These are phyloP conservation scores for Anisodus acutangulus DNA, from an alignment of 257 asterid genomes.

Conservation along the genomic window DNA sequence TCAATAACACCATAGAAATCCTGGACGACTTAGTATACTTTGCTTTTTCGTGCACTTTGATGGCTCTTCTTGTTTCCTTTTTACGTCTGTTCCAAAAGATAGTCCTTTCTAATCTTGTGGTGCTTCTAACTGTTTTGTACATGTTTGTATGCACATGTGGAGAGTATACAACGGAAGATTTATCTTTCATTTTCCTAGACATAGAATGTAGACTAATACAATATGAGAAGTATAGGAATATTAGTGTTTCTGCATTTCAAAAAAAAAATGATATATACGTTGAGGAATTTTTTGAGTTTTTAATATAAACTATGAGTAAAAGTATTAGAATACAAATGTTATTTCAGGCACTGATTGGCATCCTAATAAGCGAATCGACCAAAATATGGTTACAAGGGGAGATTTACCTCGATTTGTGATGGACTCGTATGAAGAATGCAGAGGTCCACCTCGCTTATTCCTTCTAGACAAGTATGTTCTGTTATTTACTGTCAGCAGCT, in stretches of 20 bases:
- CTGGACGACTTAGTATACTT: conserved; percentile 12
- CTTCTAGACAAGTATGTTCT: conserved; percentile 89
- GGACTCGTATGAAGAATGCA: conserved; percentile 98
- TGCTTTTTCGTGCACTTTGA: neutral
- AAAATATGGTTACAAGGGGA: conserved; percentile 73
- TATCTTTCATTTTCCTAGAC: conserved; percentile 16
- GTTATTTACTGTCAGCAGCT: neutral
- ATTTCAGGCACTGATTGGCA: conserved; percentile 88
- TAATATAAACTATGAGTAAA: neutral
- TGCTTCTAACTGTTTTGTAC: conserved; percentile 6
- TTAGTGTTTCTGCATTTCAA: too few relatives aligned
- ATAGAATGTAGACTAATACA: neutral
- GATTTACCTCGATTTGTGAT: conserved; percentile 90
- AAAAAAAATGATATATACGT: neutral
- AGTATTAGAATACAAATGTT: conserved; percentile 5
- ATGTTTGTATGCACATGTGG: neutral
- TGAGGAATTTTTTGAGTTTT: neutral
- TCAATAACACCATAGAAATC: neutral
- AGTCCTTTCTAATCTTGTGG: neutral
- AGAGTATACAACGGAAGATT: too few relatives aligned
- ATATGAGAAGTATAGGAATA: neutral
- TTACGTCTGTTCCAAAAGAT: conserved; percentile 6
- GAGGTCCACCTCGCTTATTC: conserved; percentile 96
- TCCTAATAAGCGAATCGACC: conserved; percentile 61
- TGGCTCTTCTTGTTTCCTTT: neutral